phyloP scores from a whole-genome alignment of 2,329 filamentous ascomycete genomes.

The Dryadomyces sulphureus region DNA sequence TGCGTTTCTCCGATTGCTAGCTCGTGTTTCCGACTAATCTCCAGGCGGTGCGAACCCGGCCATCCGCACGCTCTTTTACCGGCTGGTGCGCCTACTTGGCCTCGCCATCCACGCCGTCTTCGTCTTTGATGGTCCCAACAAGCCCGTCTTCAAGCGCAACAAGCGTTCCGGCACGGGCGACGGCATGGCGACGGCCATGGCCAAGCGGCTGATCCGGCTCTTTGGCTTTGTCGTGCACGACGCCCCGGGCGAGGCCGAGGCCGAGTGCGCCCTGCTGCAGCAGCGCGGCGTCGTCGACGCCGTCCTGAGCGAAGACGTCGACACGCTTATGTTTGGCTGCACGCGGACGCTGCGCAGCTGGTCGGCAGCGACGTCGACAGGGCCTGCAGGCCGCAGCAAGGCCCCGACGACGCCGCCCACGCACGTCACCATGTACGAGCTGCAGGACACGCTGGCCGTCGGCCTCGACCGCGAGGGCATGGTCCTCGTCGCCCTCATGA shows the following conservation, averaged over 20 bases:
- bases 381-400: conserved; percentile 26
- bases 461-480: conserved; percentile 75
- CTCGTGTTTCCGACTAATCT: neutral
- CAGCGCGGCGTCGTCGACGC: conserved; percentile 73
- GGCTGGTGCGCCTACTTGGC: conserved; percentile 45
- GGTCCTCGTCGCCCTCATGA: conserved; percentile 88
- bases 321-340: conserved; percentile 95
- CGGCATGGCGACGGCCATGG: conserved; percentile 55
- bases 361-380: conserved; percentile 37
- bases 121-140: conserved; percentile 35
- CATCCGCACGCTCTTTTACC: conserved; percentile 82
- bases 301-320: conserved; percentile 90
- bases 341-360: conserved; percentile 66
- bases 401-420: conserved; percentile 71
- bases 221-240: conserved; percentile 77
- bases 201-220: conserved; percentile 68
- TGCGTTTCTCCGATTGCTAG: conserved; percentile 11
- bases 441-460: conserved; percentile 34
- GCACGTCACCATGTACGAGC: conserved; percentile 72
- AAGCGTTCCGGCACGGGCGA: conserved; percentile 55
- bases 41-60: conserved; percentile 70
- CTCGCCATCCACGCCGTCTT: conserved; percentile 36
- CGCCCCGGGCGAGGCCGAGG: conserved; percentile 89
- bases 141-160: conserved; percentile 69
- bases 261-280: conserved; percentile 83